A percentile compares a stretch with the other conserved stretches of the same genome.
Conservation (phyloP, 1,284 basidiomycete species). For the Chalciporus sp. region DNA sequence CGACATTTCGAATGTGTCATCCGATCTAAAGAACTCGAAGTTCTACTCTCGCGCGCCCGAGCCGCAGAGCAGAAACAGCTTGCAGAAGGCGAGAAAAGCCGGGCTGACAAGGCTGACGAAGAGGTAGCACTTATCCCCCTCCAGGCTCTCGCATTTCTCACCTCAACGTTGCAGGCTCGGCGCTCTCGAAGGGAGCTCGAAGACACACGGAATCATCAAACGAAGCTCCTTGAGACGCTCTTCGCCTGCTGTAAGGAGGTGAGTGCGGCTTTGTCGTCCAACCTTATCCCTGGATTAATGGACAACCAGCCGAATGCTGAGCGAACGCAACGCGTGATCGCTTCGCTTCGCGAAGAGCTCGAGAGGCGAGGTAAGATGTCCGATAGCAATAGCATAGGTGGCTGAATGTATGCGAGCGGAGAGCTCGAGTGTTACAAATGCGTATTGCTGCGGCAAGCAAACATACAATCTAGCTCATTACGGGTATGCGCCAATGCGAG, state of each 20-base stretch:
- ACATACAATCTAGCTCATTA: conserved; percentile 11
- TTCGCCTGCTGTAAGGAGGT: conserved; percentile 85
- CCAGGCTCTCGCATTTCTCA: conserved; percentile 7
- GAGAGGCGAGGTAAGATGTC: conserved; percentile 60
- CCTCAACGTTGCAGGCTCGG: conserved; percentile 47
- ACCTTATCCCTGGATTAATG: conserved; percentile 4
- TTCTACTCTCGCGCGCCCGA: conserved; percentile 77
- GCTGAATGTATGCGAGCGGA: conserved; percentile 36
- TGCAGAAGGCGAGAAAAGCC: conserved; percentile 67
- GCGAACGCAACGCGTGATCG: conserved; percentile 74
- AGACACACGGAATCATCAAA: conserved; percentile 71
- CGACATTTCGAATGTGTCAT: conserved; percentile 87
- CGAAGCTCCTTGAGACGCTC: conserved; percentile 76
- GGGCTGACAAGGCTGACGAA: conserved; percentile 69
- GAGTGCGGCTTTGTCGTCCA: conserved; percentile 27
- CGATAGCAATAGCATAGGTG: conserved; percentile 51
- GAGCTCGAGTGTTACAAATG: conserved; percentile 13
- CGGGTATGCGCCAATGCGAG: conserved; percentile 10
- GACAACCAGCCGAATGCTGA: conserved; percentile 72
- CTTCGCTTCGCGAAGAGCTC: conserved; percentile 76
- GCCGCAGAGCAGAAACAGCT: conserved; percentile 82
- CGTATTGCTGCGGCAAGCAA: conserved; percentile 8
- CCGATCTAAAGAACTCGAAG: conserved; percentile 84
- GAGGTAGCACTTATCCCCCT: conserved; percentile 51
- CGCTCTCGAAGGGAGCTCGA: conserved; percentile 73